Evolutionary conservation across 805 yeast species (phyloP), one percentile per base, ranked within the genome.

Genomic region (Candida oleophila): DNA sequence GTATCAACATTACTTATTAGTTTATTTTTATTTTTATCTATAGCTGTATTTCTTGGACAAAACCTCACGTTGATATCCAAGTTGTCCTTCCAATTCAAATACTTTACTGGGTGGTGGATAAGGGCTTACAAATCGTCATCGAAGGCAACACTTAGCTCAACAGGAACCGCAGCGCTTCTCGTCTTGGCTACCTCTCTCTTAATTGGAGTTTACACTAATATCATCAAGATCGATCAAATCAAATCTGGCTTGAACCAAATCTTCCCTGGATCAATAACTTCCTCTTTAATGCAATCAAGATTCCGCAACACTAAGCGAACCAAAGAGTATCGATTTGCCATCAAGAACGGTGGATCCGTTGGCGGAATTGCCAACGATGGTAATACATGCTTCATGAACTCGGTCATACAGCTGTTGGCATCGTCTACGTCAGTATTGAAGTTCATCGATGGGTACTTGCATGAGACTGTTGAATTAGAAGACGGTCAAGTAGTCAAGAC

Each of bases 341-440:
- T 76, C 45, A 71, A 71, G 42, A 70, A 76, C 45, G 92, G 92
- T 47, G 91, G 91, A 1, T 79, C 77, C 44, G 78, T 89, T 30
- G 97, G 96, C 21, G 97, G 97, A 1, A 74, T 91, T 33, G 77
- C 80, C 48, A 91, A 91, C 61, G 96, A 89, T 53, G 97, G 97
- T 12, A 91, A 91, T 61, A 89, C 97, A 0, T 91, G 97, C 64
- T 91, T 91, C 57, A 89, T 90, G 95, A 91, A 91, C 66, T 82
- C 90, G 20, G 97, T 91, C 1, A 64, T 91, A 22, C 97, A 91
- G 63, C 78, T 87, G 15, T 66, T 90, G 47, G 90, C 96, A 0
- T 84, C 92, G 0, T 84, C 94, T 0, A 73, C 76, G 21, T 78
- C 82, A 32, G 68, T 89, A 33, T 54, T 73, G 16, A 69, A 71